Base-by-base conservation (phyloP, 2,329 filamentous ascomycete species). In the Xylariaceae sp. region DNA sequence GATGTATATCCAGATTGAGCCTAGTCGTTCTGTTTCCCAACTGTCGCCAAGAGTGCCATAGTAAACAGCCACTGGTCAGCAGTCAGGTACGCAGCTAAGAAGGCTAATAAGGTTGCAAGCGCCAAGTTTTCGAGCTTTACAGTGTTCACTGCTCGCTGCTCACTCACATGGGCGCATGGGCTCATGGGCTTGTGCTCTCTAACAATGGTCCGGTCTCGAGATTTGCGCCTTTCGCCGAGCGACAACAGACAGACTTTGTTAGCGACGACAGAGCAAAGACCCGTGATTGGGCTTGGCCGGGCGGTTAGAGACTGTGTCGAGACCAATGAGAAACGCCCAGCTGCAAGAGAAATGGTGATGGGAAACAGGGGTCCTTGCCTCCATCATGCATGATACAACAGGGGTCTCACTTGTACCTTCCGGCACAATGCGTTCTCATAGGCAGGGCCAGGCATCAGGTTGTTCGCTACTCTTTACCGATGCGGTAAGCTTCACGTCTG, bases 281-380 rank as follows among this genome's bases (percentile, higher is more conserved):
- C 15, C 21, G 50, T 56, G 55, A 57, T 53, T 53, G 42, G 55
- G 45, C 44, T 51, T 50, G 47, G 41, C 15, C 37, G 35, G 56
- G 57, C 57, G 57, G 57, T 52, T 59, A 59, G 50, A 54, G 48
- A 40, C 38, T 32, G 38, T 28, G 30, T 31, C 35, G 24, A 21
- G 31, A 26, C 57, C 56, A 59, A 59, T 59, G 39, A 54, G 42
- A 5, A 27, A 9, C 23, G 30, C 36, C 32, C 32, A 31, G 34
- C 26, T 41, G 40, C 35, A 40, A 24, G 21, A 24, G 21, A 34
- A 34, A 33, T 34, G 24, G 28, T 40, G 41, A 42, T 18, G 14
- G 44, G 31, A 36, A 38, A 36, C 41, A 41, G 41, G 43, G 48
- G 28, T 24, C 31, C 34, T 32, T 19, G 26, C 43, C 40, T 41